Percentiles rank a stretch among this genome's conserved stretches.
These are phyloP conservation scores for Penicillium argentinense DNA, from an alignment of 495 filamentous ascomycete species.

Conservation along the genomic window DNA sequence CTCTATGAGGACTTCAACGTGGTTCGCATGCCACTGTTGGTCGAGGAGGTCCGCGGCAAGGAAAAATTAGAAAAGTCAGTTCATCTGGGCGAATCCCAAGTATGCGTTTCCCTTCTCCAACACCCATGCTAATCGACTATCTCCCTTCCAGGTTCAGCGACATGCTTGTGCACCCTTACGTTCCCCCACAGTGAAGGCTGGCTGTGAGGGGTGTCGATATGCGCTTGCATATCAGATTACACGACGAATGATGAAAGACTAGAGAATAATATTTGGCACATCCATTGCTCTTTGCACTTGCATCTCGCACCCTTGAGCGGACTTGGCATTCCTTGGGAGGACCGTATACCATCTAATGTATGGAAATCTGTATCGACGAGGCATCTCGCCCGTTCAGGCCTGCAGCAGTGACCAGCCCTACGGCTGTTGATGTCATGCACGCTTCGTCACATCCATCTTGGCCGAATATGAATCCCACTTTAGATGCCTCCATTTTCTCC, in stretches of 20 bases:
- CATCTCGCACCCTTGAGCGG: not conserved
- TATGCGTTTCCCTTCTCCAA: not conserved
- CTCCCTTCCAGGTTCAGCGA: conserved; percentile 67
- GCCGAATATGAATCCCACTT: conserved; percentile 1
- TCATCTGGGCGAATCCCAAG: not conserved
- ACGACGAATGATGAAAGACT: conserved; percentile 48
- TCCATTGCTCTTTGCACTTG: conserved; percentile 4
- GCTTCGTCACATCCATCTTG: conserved; percentile 8
- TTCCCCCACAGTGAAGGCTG: conserved; percentile 63
- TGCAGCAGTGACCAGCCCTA: not conserved
- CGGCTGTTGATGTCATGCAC: conserved; percentile 6
- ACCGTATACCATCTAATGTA: not conserved
- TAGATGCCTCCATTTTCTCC: not conserved
- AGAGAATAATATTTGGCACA: conserved; percentile 44
- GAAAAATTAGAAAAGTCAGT: conserved; percentile 81
- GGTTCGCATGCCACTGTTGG: conserved; percentile 92
- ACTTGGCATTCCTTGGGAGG: not conserved
- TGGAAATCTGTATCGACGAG: too few relatives aligned
- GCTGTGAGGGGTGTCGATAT: conserved; percentile 17
- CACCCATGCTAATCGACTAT: conserved; percentile 14
- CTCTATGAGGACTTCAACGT: conserved; percentile 99
- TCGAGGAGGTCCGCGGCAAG: conserved; percentile 94
- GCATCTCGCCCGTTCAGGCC: too few relatives aligned
- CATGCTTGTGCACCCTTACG: conserved; percentile 85
- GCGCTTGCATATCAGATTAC: conserved; percentile 21